phyloP scores from a whole-genome alignment of 345 rosid genomes.

The Melastoma malabathricum region DNA sequence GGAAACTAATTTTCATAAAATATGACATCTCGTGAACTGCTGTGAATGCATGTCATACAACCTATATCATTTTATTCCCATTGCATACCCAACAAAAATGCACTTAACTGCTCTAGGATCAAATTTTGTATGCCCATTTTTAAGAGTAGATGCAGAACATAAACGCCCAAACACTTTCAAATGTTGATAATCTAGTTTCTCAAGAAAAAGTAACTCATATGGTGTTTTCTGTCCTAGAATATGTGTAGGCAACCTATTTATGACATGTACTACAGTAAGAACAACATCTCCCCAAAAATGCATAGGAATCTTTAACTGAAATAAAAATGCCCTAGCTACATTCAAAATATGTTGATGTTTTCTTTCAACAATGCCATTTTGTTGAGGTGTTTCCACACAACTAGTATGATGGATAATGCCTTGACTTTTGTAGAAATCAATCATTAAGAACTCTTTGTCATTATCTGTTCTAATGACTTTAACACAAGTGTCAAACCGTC shows the following conservation, averaged over 20 bases:
- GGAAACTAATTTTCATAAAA: not conserved
- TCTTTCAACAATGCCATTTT: no score
- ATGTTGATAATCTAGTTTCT: not conserved
- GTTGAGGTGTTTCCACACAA: no score
- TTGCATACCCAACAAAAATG: not conserved
- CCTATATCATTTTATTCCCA: not conserved
- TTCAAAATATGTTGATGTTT: not conserved
- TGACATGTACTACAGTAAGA: not conserved
- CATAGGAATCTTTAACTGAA: not conserved
- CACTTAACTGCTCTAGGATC: not conserved
- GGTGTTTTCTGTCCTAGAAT: not conserved
- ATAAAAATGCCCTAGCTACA: not conserved
- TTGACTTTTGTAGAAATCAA: not conserved
- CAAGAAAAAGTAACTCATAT: not conserved
- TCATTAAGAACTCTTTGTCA: conserved; percentile 3
- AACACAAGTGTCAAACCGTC: not conserved
- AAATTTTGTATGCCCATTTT: not conserved
- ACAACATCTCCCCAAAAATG: conserved; percentile 2
- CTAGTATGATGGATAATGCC: not conserved
- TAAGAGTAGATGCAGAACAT: not conserved
- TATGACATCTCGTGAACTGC: not conserved
- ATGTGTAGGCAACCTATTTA: not conserved
- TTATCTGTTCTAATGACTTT: conserved; percentile 3
- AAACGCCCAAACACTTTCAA: not conserved
- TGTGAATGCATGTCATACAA: not conserved